Evolutionary conservation across 148 eudicot species (phyloP).

Genomic region (Fallopia convolvulus): DNA sequence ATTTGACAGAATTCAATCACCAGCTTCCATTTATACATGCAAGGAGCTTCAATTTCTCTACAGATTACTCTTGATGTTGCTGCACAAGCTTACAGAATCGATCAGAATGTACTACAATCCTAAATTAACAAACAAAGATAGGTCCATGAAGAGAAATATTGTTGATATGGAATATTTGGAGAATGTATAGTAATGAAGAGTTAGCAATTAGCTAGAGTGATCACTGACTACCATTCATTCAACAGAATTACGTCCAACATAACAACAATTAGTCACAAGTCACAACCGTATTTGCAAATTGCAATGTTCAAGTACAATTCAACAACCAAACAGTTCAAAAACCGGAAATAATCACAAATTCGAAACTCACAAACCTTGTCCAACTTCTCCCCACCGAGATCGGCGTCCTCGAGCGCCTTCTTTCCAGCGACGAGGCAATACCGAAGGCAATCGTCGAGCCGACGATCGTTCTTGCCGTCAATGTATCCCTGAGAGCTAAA

Average conservation of each 20-base stretch:
- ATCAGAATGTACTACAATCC: background rate
- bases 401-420: slow-evolving; percentile 53
- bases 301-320: background rate
- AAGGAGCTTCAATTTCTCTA: background rate
- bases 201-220: background rate
- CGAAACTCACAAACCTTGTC: slow-evolving; percentile 29
- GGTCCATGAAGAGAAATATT: background rate
- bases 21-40: background rate
- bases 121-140: background rate
- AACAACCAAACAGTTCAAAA: background rate
- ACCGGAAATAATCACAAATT: background rate
- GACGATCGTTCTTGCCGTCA: slow-evolving; percentile 57
- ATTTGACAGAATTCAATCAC: background rate
- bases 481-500: slow-evolving; percentile 52
- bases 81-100: background rate
- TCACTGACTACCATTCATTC: background rate
- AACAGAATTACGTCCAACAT: background rate
- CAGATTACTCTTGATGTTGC: background rate
- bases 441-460: slow-evolving; percentile 52
- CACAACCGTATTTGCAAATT: too few relatives aligned
- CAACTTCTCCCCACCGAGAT: slow-evolving; percentile 48
- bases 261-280: background rate
- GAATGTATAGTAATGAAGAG: too few relatives aligned
- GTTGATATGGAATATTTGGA: background rate
- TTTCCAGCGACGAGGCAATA: slow-evolving; percentile 73